phyloP scores from a whole-genome alignment of 1,284 basidiomycete genomes.

The Exsudoporus floridanus region DNA sequence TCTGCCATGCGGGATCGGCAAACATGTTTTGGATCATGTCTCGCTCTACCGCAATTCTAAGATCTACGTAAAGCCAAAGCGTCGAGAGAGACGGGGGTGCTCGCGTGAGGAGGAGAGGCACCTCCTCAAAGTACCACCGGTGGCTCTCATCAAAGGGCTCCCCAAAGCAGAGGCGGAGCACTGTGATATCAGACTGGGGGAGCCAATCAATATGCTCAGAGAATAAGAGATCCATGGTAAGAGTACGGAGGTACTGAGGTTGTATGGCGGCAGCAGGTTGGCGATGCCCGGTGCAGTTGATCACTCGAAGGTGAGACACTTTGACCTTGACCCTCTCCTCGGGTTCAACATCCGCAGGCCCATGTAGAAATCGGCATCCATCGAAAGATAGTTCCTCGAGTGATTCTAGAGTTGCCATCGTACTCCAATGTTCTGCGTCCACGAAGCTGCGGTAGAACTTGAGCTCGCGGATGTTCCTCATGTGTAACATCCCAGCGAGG shows the following conservation, averaged over 20 bases:
- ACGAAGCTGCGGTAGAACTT: constrained; percentile 7
- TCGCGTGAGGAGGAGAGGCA: neutral
- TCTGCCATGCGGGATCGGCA: neutral
- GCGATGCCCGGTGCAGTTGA: fast-evolving
- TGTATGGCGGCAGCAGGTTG: neutral
- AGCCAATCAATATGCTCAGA: neutral
- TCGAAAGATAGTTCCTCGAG: constrained; percentile 19
- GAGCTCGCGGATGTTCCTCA: constrained; percentile 21
- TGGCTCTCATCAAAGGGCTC: no score
- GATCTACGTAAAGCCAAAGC: neutral
- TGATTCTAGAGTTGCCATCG: constrained; percentile 5
- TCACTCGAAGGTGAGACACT: constrained; percentile 4
- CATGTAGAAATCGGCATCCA: neutral
- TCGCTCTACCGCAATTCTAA: fast-evolving
- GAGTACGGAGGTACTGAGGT: neutral
- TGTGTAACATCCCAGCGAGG: constrained; percentile 10
- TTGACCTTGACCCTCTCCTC: constrained; percentile 3
- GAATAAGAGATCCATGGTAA: neutral
- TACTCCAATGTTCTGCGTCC: constrained; percentile 13
- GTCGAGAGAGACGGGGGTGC: constrained; percentile 1
- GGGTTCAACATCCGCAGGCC: neutral
- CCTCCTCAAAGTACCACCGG: neutral
- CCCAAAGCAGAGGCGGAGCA: neutral
- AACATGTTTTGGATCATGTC: neutral
- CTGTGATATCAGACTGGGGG: constrained; percentile 1